Evolutionary conservation across 2,329 filamentous ascomycete genomes (phyloP), one percentile per base, ranked within the genome.

Genomic region (Aspergillus aculeatinus): DNA sequence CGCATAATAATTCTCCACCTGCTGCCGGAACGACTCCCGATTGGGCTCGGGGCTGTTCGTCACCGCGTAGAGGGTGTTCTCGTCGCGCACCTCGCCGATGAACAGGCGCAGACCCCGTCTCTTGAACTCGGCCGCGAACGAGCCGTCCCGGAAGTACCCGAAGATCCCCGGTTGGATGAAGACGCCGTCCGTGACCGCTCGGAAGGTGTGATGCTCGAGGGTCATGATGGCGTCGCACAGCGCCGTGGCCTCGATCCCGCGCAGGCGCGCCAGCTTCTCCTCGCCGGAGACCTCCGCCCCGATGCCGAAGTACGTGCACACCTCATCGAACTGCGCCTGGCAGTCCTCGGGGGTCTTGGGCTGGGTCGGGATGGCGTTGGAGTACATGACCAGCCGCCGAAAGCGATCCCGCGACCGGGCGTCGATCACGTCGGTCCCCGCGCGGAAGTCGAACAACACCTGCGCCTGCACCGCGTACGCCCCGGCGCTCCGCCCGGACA

Each of bases 331-430:
- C 59, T 81, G 80, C 0, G 60, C 62, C 10, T 79, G 74, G 0
- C 72, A 68, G 27, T 79, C 75, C 0, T 65, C 65, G 0, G 77
- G 63, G 0, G 70, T 73, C 14, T 77, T 80, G 0, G 79, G 78
- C 39, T 81, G 78, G 4, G 79, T 76, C 0, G 77, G 78, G 23
- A 81, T 80, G 0, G 78, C 77, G 60, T 81, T 82, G 2, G 79
- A 81, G 50, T 75, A 73, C 74, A 81, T 78, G 59, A 78, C 76
- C 5, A 80, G 62, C 1, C 77, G 69, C 9, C 72, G 72, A 50
- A 78, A 58, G 64, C 71, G 33, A 72, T 76, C 51, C 75, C 76
- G 55, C 74, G 73, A 47, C 3, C 54, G 25, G 6, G 55, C 63
- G 4, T 57, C 48, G 11, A 60, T 53, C 2, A 57, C 63, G 6